Evolutionary conservation across 2,329 filamentous ascomycete species (phyloP).

Genomic region (Colletotrichum gloeosporioides): DNA sequence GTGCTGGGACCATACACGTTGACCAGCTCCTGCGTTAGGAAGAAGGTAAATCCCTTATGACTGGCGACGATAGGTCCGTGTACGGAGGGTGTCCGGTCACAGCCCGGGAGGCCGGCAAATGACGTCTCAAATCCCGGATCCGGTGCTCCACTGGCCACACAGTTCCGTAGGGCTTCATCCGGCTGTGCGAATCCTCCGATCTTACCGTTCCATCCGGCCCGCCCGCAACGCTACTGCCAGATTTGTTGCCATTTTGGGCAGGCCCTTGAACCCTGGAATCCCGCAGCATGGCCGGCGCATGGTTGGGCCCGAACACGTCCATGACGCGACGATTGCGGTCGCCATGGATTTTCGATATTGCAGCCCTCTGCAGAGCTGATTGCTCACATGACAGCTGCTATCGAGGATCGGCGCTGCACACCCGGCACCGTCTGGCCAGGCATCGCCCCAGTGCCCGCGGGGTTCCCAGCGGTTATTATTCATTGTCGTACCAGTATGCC

Average conservation of each 20-base stretch:
- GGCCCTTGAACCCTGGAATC: not conserved
- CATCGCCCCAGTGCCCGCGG: not conserved
- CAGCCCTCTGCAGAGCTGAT: not conserved
- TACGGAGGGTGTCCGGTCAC: not conserved
- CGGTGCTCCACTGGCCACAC: not conserved
- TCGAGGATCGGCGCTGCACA: not conserved
- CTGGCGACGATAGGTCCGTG: not conserved
- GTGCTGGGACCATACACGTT: not conserved
- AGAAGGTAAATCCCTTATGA: not conserved
- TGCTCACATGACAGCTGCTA: conserved; percentile 4
- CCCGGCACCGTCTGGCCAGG: not conserved
- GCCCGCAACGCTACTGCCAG: not conserved
- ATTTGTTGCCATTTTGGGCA: not conserved
- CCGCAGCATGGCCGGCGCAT: not conserved
- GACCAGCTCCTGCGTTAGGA: not conserved
- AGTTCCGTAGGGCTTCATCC: not conserved
- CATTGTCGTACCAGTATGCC: not conserved
- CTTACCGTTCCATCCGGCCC: not conserved
- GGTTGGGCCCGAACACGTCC: not conserved
- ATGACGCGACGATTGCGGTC: not conserved
- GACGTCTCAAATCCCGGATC: not conserved
- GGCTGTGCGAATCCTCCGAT: not conserved
- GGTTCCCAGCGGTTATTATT: not conserved
- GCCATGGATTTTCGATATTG: not conserved
- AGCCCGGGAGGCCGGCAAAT: not conserved